Evolutionary conservation across 2,329 filamentous ascomycete genomes (phyloP), one percentile per base, ranked within the genome.

Genomic region (Fusarium sarcochroum): DNA sequence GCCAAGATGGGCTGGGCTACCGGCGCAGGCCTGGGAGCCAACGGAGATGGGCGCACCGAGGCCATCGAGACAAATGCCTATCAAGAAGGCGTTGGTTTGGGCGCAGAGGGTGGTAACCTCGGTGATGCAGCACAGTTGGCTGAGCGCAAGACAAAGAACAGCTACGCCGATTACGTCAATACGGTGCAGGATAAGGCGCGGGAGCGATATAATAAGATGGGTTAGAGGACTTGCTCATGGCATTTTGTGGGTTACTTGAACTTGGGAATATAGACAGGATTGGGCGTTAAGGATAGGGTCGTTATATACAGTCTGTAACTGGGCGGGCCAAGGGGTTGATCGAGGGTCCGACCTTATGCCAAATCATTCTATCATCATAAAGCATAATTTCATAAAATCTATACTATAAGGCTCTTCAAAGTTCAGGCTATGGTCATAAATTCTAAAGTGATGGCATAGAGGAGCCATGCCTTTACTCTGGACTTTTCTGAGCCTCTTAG

Each of bases 1-100:
- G 87, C 89, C 38, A 93, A 92, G 81, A 91, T 92, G 87, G 91
- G 91, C 25, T 93, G 90, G 90, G 87, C 81, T 21, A 82, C 84
- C 1, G 90, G 91, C 10, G 83, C 85, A 58, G 90, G 91, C 0
- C 81, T 93, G 6, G 91, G 91, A 3, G 88, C 86, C 1, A 84
- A 86, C 45, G 88, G 87, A 7, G 84, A 84, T 7, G 91, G 91
- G 0, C 84, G 87, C 42, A 91, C 87, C 0, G 86, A 90, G 50
- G 88, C 88, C 6, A 87, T 93, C 54, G 84, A 85, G 30, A 89
- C 89, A 14, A 85, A 87, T 52, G 85, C 89, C 10, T 93, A 93
- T 76, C 83, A 87, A 20, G 86, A 89, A 17, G 90, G 91, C 18
- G 90, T 91, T 2, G 91, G 91, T 2, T 79, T 93, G 17, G 91